Conservation (phyloP, 2,329 filamentous ascomycete species). For the Aureobasidium zeae region DNA sequence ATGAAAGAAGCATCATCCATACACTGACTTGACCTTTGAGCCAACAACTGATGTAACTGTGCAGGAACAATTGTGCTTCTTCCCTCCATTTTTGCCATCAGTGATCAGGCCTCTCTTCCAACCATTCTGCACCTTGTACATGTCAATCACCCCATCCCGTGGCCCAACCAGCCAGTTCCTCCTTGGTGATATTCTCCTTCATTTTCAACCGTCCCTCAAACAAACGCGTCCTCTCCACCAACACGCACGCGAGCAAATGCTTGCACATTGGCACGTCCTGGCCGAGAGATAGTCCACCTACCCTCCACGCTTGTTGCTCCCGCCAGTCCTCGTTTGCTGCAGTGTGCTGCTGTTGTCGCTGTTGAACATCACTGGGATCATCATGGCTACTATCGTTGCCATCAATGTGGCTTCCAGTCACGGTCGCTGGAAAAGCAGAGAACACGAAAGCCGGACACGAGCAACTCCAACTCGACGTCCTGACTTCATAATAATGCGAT, state of each 20-base stretch:
- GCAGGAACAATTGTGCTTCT: too few species aligned
- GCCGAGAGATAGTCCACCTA: slow-evolving; percentile 43
- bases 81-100: too few species aligned
- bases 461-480: slow-evolving; percentile 73
- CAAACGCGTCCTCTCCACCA: slow-evolving; percentile 58
- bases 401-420: background rate
- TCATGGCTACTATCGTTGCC: slow-evolving; percentile 5
- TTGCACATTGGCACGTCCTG: slow-evolving; percentile 59
- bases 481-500: slow-evolving; percentile 75
- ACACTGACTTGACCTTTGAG: too few species aligned
- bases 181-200: slow-evolving; percentile 44
- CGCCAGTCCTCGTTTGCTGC: background rate
- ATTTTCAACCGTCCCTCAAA: slow-evolving; percentile 51
- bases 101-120: too few species aligned
- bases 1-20: slow-evolving; percentile 2
- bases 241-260: slow-evolving; percentile 74
- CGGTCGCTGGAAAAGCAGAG: slow-evolving; percentile 48
- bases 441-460: slow-evolving; percentile 79
- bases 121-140: too few species aligned
- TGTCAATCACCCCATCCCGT: slow-evolving; percentile 35
- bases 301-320: slow-evolving; percentile 27
- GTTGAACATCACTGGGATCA: slow-evolving; percentile 12
- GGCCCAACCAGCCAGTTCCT: slow-evolving; percentile 66
- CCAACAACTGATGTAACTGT: too few species aligned
- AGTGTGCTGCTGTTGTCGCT: slow-evolving; percentile 5